Evolutionary conservation across 106 monocot genomes (phyloP), one percentile per base, ranked within the genome.

Genomic region (Dendrobium officinale): DNA sequence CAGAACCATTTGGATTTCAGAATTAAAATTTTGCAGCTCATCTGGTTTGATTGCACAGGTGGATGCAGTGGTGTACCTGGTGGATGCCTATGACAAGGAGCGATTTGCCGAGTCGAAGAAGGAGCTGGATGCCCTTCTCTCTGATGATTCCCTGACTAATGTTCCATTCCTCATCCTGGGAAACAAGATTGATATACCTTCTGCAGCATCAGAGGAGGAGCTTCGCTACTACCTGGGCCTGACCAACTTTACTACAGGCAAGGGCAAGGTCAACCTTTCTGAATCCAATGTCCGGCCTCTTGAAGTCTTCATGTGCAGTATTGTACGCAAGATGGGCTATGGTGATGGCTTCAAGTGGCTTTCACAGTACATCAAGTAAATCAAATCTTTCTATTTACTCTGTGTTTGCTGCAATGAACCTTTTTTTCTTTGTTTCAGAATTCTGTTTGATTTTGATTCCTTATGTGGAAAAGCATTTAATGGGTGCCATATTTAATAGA

Each of bases 11-110:
- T 9, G 45, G 45, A 9, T 7, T 45, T 45, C 9, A 6, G 9
- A 9, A 45, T 0, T 45, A 9, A 45, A 45, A 45, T 45, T 45
- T 45, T 45, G 45, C 45, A 45, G 56, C 56, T 56, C 56, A 56
- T 56, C 19, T 19, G 22, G 19, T 61, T 61, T 22, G 22, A 4
- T 0, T 20, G 20, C 51, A 20, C 55, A 79, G 79, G 79, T 79
- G 55, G 79, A 79, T 33, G 79, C 79, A 7, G 79, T 79, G 55
- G 79, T 79, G 55, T 79, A 79, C 40, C 49, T 79, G 19, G 79
- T 79, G 27, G 79, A 79, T 64, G 79, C 79, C 41, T 79, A 41
- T 27, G 79, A 79, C 61, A 79, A 79, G 79, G 79, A 79, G 79
- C 55, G 79, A 13, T 79, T 79, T 42, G 33, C 79, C 5, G 79